These are phyloP conservation scores for Alternaria brassicae DNA, from an alignment of 2,329 filamentous ascomycete species.

Conservation along the genomic window DNA sequence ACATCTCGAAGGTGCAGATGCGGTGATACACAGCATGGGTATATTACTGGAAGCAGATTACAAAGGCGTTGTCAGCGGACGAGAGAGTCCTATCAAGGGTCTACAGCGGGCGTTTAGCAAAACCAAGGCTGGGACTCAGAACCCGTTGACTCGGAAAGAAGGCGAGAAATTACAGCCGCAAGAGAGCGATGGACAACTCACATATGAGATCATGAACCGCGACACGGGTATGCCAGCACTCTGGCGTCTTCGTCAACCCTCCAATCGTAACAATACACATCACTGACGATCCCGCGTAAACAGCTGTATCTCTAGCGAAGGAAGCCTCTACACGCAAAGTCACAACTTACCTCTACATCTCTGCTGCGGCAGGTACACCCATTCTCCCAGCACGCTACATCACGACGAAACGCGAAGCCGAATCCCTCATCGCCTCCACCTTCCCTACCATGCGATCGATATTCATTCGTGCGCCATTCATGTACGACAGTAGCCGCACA, in stretches of 20 bases:
- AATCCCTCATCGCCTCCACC: conserved; percentile 73
- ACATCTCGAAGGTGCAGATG: conserved; percentile 78
- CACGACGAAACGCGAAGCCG: conserved; percentile 88
- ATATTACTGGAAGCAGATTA: conserved; percentile 98
- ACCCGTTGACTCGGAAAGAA: conserved; percentile 70
- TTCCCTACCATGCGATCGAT: conserved; percentile 80
- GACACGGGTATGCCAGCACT: conserved; percentile 63
- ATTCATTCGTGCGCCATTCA: conserved; percentile 84
- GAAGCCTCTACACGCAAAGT: conserved; percentile 72
- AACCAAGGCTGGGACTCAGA: conserved; percentile 66
- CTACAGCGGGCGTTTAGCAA: conserved; percentile 79
- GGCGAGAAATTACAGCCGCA: conserved; percentile 68
- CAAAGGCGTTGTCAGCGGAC: conserved; percentile 86
- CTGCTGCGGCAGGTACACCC: conserved; percentile 84
- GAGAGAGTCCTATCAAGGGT: conserved; percentile 80
- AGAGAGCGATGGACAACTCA: conserved; percentile 77
- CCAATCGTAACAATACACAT: neutral
- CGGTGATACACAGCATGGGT: conserved; percentile 93
- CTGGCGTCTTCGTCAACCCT: neutral
- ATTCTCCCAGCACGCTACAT: conserved; percentile 87
- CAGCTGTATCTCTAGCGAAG: conserved; percentile 79
- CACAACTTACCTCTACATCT: conserved; percentile 82
- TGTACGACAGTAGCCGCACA: conserved; percentile 84
- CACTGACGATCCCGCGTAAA: neutral
- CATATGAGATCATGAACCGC: conserved; percentile 97